Conservation (phyloP, 345 rosid genomes). For the Hibiscus tridactylites region DNA sequence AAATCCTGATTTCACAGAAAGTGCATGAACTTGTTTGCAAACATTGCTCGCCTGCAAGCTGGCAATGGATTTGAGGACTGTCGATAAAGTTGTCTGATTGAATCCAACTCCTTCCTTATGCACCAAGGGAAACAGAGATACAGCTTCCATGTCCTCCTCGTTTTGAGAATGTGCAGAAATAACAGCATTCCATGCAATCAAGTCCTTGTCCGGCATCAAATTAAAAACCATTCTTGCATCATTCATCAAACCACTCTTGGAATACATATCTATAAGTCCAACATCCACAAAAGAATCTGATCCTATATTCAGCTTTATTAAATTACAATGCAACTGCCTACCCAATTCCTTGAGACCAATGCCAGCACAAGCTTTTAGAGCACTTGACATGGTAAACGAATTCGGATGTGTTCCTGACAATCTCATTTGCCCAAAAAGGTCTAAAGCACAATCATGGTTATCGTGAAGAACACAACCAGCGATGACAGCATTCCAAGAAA, state of each 20-base stretch:
- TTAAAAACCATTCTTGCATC: constrained; percentile 36
- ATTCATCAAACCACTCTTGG: constrained; percentile 30
- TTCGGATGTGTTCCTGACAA: constrained; percentile 34
- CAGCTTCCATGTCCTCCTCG: constrained; percentile 38
- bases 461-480: constrained; percentile 51
- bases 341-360: constrained; percentile 31
- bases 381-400: constrained; percentile 47
- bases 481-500: constrained; percentile 61
- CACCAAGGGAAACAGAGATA: constrained; percentile 37
- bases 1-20: constrained; percentile 38
- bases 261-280: constrained; percentile 55
- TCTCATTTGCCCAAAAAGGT: constrained; percentile 33
- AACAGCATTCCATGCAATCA: constrained; percentile 52
- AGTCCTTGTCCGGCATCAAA: constrained; percentile 35
- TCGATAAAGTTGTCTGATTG: constrained; percentile 49
- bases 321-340: constrained; percentile 39
- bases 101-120: constrained; percentile 30
- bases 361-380: constrained; percentile 49
- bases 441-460: constrained; percentile 27
- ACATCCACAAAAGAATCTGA: constrained; percentile 41
- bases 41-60: constrained; percentile 24
- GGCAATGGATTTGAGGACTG: constrained; percentile 47
- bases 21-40: constrained; percentile 42
- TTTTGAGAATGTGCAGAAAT: constrained; percentile 48
- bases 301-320: constrained; percentile 35